Base-by-base conservation (phyloP, 2,329 filamentous ascomycete genomes). In the Endocalyx cinctus region DNA sequence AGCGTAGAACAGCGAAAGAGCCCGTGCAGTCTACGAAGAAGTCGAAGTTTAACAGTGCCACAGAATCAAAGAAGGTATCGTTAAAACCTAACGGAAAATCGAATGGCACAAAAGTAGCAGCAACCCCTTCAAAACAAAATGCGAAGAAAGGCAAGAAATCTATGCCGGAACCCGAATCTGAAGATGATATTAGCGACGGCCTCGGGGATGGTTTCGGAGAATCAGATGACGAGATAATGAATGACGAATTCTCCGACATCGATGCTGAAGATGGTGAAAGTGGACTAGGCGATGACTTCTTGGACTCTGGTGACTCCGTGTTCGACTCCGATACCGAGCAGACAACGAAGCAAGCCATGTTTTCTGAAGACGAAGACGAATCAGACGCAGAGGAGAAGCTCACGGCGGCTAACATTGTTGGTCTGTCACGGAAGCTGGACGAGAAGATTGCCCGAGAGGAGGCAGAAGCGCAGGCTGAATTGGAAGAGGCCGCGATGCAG, bases 371-470 rank as follows among this genome's bases (percentile, higher is more conserved):
- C 54, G 88, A 94, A 49, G 86, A 90, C 45, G 82, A 88, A 32
- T 89, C 84, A 1, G 87, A 94, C 50, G 82, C 79, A 5, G 87
- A 95, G 63, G 89, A 96, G 64, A 83, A 82, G 58, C 74, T 98
- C 47, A 98, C 87, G 32, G 89, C 89, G 2, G 92, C 92, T 42
- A 98, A 98, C 61, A 97, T 98, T 43, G 92, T 84, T 51, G 92
- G 92, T 38, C 68, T 98, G 35, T 89, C 90, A 35, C 74, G 80
- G 49, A 90, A 88, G 59, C 64, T 98, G 37, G 90, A 98, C 57
- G 70, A 77, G 52, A 70, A 92, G 55, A 69, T 76, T 54, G 84
- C 84, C 27, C 74, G 83, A 39, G 86, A 95, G 43, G 87, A 82
- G 13, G 87, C 81, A 16, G 86, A 89, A 42, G 87, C 87, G 16